Base-by-base conservation (phyloP, 129 eudicot species). In the Escallonia rubra region DNA sequence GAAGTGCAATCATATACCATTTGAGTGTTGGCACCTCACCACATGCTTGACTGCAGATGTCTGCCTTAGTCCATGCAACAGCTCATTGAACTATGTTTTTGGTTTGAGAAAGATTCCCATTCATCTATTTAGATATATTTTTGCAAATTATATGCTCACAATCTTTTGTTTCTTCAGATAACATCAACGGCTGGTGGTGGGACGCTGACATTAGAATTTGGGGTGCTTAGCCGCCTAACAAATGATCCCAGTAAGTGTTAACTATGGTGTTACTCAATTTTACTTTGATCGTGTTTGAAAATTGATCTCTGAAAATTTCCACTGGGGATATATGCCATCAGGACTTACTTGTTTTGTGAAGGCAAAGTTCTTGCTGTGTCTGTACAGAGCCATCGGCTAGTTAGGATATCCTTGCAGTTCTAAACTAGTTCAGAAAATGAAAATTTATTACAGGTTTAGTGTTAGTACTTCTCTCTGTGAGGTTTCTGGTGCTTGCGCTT, bases 131-230 rank as follows among this genome's bases (percentile, higher is more conserved):
- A 11, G 23, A 38, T 23, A 3, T 54, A 54, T 46, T 10, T 9
- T 46, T 38, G 65, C 58, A 44, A 41, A 68, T 57, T 67, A 13
- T 78, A 41, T 68, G n/a, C 8, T 47, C 57, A 47, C 41, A n/a
- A 40, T 38, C 10, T 59, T 68, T 82, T 63, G 15, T 67, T 61
- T 69, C 50, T 83, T 56, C 63, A 93, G 99, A 86, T 93, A 74
- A 93, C 99, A 70, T 93, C 99, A 56, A 93, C 99, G 4, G 99
- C 99, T 82, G 99, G 99, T 84, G 99, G 99, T 15, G 99, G 99
- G 59, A 93, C 99, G 39, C 60, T 93, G 75, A 89, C 99, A 41
- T 78, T 93, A 66, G 99, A 93, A 74, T 93, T 93, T 71, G 99
- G 99, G 63, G 87, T 93, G 74, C 90, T 93, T 61, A 93, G 99